Base-by-base conservation (phyloP, 805 yeast species). In the Schizosaccharomyces osmophilus region DNA sequence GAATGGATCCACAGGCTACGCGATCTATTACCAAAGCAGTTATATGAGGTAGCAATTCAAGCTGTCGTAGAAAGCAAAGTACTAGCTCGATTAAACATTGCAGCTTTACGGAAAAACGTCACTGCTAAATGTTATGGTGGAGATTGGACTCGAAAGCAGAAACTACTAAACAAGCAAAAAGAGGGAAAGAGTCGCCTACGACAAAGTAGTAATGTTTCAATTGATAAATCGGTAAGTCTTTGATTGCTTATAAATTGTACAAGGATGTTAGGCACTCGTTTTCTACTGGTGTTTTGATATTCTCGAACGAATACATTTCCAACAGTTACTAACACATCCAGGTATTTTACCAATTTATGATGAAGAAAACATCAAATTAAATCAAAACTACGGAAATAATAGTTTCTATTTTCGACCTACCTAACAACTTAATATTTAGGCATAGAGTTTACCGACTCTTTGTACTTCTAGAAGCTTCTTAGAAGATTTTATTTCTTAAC, bases 41-140 rank as follows among this genome's bases (percentile, higher is more conserved):
- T 89, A 65, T 90, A 85, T 68, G 97, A 90, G 70, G 95, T 93
- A 32, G 82, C 88, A 15, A 85, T 90, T 62, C 98, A 90, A 69
- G 96, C 97, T 3, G 78, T 80, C 65, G 89, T 90, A 15, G 84
- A 83, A 63, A 80, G 79, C 67, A 82, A 83, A 68, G 82, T 88
- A 31, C 76, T 90, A 8, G 95, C 97, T 0, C 75, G 98, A 64
- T 95, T 90, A 68, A 89, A 97, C 0, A 85, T 93, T 64, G 86
- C 87, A 70, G 97, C 97, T 5, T 80, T 87, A 69, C 76, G 96
- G 63, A 90, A 90, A 72, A 97, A 90, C 72, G 98, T 90, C n/a
- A 76, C 93, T 62, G 95, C 93, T 36, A 85, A 82, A 68, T 74
- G 93, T 63, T 97, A 90, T 71, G 98, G 97, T 0, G 82, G 95